Evolutionary conservation across 768 basidiomycete genomes (phyloP), one percentile per base, ranked within the genome.

Genomic region (Hemileccinum impolitum): DNA sequence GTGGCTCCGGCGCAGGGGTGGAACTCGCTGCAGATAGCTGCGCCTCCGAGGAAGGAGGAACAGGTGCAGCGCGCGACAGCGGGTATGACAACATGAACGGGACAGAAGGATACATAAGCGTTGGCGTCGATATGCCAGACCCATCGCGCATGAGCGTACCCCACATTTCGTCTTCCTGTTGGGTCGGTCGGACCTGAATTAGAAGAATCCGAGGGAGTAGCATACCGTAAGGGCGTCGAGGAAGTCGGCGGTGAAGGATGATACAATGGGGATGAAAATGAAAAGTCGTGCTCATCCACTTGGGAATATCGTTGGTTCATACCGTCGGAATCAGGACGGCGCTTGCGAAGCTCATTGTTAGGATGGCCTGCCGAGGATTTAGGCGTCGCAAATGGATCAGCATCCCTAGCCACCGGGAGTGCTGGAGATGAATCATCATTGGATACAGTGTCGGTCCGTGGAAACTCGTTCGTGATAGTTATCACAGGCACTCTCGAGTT

Each of bases 141-240:
- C n/a, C 19, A 4, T n/a, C 41, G 5, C 39, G 28, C 39, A 61
- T 19, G n/a, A 66, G 62, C 15, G 55, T 35, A 32, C n/a, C 47
- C 56, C 45, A 51, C 6, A 62, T 55, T 18, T 60, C 64, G 9
- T 54, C 52, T 34, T 66, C 60, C 12, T 62, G n/a, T n/a, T n/a
- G n/a, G n/a, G n/a, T n/a, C n/a, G n/a, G n/a, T n/a, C n/a, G n/a
- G n/a, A n/a, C 64, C 36, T 45, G 52, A 3, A 12, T 30, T 12
- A 30, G 4, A 8, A 21, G 51, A 47, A 17, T 51, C 54, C 6
- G 52, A 30, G 5, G 61, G 55, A 4, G 64, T 56, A 6, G 21
- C 4, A 19, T 55, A 36, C 17, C 43, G 47, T 23, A 50, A 45
- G 23, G 39, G n/a, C 14, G 32, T 12, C 31, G 43, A 19, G 3